phyloP scores from a whole-genome alignment of 306 rosid species.

The Citrullus mucosospermus region DNA sequence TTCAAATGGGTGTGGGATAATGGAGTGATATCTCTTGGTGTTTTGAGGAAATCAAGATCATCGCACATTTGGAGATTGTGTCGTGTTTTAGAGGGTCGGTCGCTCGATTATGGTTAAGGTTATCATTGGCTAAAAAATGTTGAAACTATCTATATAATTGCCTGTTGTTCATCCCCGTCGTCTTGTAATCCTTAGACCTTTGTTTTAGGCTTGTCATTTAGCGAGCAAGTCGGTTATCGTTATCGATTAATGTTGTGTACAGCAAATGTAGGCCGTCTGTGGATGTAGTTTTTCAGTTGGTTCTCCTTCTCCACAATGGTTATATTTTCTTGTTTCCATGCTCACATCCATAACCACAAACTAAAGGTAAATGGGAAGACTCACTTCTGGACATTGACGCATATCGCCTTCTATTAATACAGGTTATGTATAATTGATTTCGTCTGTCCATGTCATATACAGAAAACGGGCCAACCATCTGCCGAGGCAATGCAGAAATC shows the following conservation, averaged over 20 bases:
- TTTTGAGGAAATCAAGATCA: slow-evolving; percentile 51
- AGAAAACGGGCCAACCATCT: slow-evolving; percentile 48
- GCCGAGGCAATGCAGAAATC: slow-evolving; percentile 35
- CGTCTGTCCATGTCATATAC: slow-evolving; percentile 24
- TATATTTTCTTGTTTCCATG: slow-evolving; percentile 69
- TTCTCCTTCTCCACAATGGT: slow-evolving; percentile 40
- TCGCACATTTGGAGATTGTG: slow-evolving; percentile 92
- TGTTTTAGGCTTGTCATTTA: slow-evolving; percentile 25
- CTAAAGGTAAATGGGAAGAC: slow-evolving; percentile 46
- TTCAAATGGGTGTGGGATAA: slow-evolving; percentile 90
- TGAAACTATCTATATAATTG: slow-evolving; percentile 29
- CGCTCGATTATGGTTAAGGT: slow-evolving; percentile 93
- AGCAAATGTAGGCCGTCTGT: not conserved
- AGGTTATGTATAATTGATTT: not conserved
- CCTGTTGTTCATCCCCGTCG: not conserved
- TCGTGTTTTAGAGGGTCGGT: slow-evolving; percentile 79
- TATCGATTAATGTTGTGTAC: not conserved
- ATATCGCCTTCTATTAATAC: not conserved
- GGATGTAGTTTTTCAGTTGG: slow-evolving; percentile 26
- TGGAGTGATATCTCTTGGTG: slow-evolving; percentile 49
- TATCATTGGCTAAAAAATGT: slow-evolving; percentile 12
- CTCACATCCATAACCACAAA: slow-evolving; percentile 35
- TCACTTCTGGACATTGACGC: not conserved
- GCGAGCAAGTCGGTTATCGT: not conserved
- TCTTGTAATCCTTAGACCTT: slow-evolving; percentile 5